These are phyloP conservation scores for Colletotrichum salicis DNA, from an alignment of 2,329 filamentous ascomycete species.

Conservation along the genomic window DNA sequence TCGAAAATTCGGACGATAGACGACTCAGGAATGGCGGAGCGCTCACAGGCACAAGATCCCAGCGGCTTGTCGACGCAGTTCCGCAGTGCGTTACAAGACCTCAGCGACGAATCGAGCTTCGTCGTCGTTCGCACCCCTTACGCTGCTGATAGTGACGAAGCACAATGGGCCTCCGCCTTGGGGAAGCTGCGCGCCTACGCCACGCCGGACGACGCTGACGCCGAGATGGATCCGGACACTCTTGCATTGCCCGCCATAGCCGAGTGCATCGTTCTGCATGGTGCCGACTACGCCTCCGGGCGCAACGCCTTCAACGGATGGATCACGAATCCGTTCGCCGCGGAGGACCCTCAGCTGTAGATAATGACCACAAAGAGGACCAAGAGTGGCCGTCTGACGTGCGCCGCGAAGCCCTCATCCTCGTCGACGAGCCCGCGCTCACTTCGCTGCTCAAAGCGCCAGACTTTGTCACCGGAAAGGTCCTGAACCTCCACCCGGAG, in stretches of 20 bases:
- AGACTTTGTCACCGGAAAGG: background rate
- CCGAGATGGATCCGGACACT: background rate
- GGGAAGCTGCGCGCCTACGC: background rate
- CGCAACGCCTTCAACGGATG: background rate
- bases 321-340: background rate
- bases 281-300: background rate
- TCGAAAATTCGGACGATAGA: background rate
- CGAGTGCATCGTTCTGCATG: background rate
- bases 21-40: background rate
- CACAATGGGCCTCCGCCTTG: background rate
- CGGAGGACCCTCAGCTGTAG: background rate
- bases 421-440: background rate
- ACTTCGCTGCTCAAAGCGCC: background rate
- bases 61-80: background rate
- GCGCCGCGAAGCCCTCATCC: background rate
- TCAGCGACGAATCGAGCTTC: constrained; percentile 1
- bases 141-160: background rate
- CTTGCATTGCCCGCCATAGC: background rate
- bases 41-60: background rate
- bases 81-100: background rate
- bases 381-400: background rate
- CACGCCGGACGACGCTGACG: background rate
- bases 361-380: background rate
- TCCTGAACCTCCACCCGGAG: background rate
- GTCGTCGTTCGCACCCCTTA: constrained; percentile 3